Conservation (phyloP, 225 moss, liverwort and hornwort species). For the Lunularia cruciata region DNA sequence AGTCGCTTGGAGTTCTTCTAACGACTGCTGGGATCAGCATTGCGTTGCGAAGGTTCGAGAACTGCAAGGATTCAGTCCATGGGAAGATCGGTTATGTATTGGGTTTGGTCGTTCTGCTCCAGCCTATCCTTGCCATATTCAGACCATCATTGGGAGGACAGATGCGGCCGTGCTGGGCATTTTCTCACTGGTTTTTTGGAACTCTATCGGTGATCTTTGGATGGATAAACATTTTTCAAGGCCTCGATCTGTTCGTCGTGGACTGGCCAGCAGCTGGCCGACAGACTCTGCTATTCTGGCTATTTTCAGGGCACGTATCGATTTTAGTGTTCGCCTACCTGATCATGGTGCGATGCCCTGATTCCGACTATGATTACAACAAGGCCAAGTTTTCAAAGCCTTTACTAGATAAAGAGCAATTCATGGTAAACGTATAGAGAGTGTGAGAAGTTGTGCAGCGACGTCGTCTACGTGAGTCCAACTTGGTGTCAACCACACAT, state of each 20-base stretch:
- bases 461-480: too few relatives aligned
- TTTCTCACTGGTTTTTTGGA: conserved; percentile 41
- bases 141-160: conserved; percentile 28
- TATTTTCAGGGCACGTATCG: conserved; percentile 29
- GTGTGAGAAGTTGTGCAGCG: too few relatives aligned
- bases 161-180: conserved; percentile 26
- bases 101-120: conserved; percentile 21
- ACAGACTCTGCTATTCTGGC: conserved; percentile 15
- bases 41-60: conserved; percentile 27
- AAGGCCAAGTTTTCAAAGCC: neutral
- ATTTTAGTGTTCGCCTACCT: conserved; percentile 29
- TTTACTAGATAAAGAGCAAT: neutral
- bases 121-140: conserved; percentile 35
- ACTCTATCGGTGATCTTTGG: conserved; percentile 33
- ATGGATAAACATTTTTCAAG: conserved; percentile 45
- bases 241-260: conserved; percentile 28
- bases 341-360: conserved; percentile 24
- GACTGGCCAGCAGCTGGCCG: conserved; percentile 37
- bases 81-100: conserved; percentile 25
- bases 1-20: conserved; percentile 11
- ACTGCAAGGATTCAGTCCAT: conserved; percentile 15
- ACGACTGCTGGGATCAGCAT: conserved; percentile 22
- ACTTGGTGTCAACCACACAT: too few relatives aligned
- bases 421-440: conserved; percentile 5
- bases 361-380: conserved; percentile 4